These are phyloP conservation scores for Lactifluus subvellereus DNA, from an alignment of 768 basidiomycete genomes.

Conservation along the genomic window DNA sequence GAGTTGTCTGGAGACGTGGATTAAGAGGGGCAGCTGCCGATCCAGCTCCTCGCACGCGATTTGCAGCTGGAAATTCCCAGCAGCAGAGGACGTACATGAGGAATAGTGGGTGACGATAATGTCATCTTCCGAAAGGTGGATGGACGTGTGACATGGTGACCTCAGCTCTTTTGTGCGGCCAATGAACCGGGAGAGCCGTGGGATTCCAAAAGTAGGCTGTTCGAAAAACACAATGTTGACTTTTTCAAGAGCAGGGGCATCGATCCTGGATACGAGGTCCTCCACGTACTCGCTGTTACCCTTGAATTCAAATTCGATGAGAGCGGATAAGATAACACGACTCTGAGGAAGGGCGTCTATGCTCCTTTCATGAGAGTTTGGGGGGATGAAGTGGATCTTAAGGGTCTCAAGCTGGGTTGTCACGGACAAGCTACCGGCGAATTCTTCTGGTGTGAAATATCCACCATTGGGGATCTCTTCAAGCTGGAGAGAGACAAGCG, in stretches of 20 bases:
- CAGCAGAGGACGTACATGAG: not conserved
- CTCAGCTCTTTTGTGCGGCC: not conserved
- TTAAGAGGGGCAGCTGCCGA: not conserved
- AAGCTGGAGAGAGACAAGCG: slow-evolving; percentile 3
- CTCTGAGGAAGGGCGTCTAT: not conserved
- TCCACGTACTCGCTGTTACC: slow-evolving; percentile 4
- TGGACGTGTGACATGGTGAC: not conserved
- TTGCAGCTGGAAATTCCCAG: not conserved
- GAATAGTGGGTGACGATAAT: not conserved
- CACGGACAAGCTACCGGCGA: not conserved
- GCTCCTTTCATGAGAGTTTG: not conserved
- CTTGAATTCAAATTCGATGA: not conserved
- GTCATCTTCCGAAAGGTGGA: not conserved
- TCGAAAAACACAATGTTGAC: not conserved
- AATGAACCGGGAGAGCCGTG: not conserved
- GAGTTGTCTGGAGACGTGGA: not conserved
- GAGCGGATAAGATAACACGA: not conserved
- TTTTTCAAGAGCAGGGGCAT: not conserved
- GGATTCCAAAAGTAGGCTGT: not conserved
- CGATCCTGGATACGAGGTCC: not conserved
- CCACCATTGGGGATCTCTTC: slow-evolving; percentile 4
- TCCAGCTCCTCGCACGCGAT: not conserved
- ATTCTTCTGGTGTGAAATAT: not conserved
- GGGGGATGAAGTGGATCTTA: not conserved
- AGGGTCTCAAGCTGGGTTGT: not conserved